Conservation (phyloP, 2,329 filamentous ascomycete species). For the Claviceps sp. region DNA sequence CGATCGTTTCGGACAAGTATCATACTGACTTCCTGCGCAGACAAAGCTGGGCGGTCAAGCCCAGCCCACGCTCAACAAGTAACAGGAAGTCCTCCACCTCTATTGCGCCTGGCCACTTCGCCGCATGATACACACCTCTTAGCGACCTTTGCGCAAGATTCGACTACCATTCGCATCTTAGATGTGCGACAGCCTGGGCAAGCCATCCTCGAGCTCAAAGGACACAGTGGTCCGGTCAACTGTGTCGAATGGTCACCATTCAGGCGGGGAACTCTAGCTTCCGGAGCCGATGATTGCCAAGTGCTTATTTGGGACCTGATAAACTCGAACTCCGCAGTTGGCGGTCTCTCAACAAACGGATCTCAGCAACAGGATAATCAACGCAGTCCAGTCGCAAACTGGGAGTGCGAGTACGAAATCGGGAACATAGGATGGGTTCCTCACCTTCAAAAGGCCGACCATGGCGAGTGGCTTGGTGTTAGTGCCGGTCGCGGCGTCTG, state of each 20-base stretch:
- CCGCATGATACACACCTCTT: slow-evolving; percentile 91
- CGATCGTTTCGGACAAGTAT: not conserved
- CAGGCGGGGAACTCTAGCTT: slow-evolving; percentile 76
- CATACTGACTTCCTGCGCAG: slow-evolving; percentile 22
- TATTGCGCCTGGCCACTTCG: slow-evolving; percentile 74
- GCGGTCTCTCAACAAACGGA: slow-evolving; percentile 32
- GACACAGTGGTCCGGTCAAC: slow-evolving; percentile 75
- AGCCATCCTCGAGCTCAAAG: slow-evolving; percentile 82
- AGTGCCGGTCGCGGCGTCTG: slow-evolving; percentile 70
- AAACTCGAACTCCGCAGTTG: slow-evolving; percentile 37
- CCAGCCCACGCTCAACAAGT: slow-evolving; percentile 66
- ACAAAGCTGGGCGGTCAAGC: slow-evolving; percentile 47
- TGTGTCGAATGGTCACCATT: slow-evolving; percentile 92
- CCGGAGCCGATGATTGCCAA: slow-evolving; percentile 80
- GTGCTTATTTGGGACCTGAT: slow-evolving; percentile 91
- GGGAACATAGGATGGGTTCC: slow-evolving; percentile 78
- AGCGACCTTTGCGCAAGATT: slow-evolving; percentile 93
- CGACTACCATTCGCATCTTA: slow-evolving; percentile 81
- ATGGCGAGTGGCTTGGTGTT: slow-evolving; percentile 73
- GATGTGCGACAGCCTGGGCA: slow-evolving; percentile 94
- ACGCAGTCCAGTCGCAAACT: slow-evolving; percentile 59
- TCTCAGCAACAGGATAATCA: slow-evolving; percentile 39
- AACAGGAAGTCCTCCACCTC: slow-evolving; percentile 61
- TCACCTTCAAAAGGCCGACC: slow-evolving; percentile 51
- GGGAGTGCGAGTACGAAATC: slow-evolving; percentile 80